Conservation (phyloP, 306 rosid genomes). For the Morella rubra region DNA sequence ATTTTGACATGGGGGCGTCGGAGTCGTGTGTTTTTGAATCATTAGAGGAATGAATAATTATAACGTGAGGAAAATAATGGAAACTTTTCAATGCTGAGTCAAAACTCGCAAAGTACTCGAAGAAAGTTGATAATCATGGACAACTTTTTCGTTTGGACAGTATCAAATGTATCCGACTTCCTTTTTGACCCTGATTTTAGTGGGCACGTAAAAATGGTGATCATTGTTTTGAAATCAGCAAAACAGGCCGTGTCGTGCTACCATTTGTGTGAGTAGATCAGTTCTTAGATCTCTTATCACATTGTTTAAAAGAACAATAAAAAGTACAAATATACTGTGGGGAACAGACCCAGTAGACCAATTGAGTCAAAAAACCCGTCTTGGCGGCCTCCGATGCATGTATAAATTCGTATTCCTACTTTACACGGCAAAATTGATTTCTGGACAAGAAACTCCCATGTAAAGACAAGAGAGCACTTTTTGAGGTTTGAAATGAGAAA, state of each 20-base stretch:
- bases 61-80: too few relatives aligned
- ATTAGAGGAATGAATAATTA: too few relatives aligned
- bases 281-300: neutral
- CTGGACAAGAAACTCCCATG: slow-evolving; percentile 13
- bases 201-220: neutral
- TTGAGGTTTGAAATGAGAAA: slow-evolving; percentile 16
- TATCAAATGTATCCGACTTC: neutral
- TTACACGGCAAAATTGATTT: slow-evolving; percentile 8
- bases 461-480: slow-evolving; percentile 42
- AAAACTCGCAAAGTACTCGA: neutral
- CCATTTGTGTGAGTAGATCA: neutral
- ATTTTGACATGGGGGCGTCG: too few relatives aligned
- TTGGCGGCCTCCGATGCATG: too few relatives aligned
- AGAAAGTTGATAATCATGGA: neutral
- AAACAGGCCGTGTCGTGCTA: neutral
- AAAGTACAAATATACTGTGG: too few relatives aligned
- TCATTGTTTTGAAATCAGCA: neutral
- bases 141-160: neutral
- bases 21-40: too few relatives aligned
- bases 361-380: too few relatives aligned
- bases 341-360: too few relatives aligned
- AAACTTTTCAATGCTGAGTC: too few relatives aligned
- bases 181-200: neutral
- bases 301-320: neutral
- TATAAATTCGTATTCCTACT: neutral